A percentile compares a stretch with the other conserved stretches of the same genome.
These are phyloP conservation scores for Coemansia sp. DNA, from an alignment of 192 early-diverging fungal species.

Conservation along the genomic window DNA sequence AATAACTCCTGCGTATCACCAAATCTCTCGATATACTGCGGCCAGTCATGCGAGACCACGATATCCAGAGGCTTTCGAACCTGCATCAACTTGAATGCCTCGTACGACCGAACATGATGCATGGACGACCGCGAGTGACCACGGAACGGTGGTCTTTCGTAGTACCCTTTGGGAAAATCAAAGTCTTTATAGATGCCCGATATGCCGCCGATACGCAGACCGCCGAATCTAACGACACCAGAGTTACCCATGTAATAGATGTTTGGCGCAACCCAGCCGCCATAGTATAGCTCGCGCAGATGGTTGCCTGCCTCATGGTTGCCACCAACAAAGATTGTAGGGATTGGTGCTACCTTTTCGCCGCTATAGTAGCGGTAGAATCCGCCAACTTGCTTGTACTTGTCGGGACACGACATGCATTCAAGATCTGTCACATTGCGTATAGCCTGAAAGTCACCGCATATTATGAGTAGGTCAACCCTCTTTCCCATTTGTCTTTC, in stretches of 20 bases:
- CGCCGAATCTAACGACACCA: conserved; percentile 84
- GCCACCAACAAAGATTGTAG: conserved; percentile 95
- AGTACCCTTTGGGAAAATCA: conserved; percentile 65
- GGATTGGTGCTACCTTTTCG: conserved; percentile 71
- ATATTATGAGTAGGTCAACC: conserved; percentile 91
- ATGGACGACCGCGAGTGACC: conserved; percentile 63
- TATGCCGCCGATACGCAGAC: conserved; percentile 87
- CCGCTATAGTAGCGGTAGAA: conserved; percentile 97
- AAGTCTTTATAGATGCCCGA: conserved; percentile 84
- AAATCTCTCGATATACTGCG: conserved; percentile 75
- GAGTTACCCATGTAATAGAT: conserved; percentile 91
- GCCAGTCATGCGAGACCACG: conserved; percentile 97
- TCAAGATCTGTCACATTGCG: conserved; percentile 82
- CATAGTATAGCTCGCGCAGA: conserved; percentile 93
- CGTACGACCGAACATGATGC: conserved; percentile 87
- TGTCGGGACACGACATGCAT: conserved; percentile 79
- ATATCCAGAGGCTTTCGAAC: conserved; percentile 79
- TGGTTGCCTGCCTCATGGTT: conserved; percentile 98
- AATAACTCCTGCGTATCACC: conserved; percentile 70
- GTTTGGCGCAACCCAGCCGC: conserved; percentile 92
- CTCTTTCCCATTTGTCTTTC: conserved; percentile 62
- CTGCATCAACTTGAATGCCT: conserved; percentile 74
- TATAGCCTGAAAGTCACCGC: conserved; percentile 96
- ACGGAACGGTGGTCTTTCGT: conserved; percentile 77
- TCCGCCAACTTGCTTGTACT: conserved; percentile 77